phyloP scores from a whole-genome alignment of 352 stramenopile species.

The Thraustotheca clavata region DNA sequence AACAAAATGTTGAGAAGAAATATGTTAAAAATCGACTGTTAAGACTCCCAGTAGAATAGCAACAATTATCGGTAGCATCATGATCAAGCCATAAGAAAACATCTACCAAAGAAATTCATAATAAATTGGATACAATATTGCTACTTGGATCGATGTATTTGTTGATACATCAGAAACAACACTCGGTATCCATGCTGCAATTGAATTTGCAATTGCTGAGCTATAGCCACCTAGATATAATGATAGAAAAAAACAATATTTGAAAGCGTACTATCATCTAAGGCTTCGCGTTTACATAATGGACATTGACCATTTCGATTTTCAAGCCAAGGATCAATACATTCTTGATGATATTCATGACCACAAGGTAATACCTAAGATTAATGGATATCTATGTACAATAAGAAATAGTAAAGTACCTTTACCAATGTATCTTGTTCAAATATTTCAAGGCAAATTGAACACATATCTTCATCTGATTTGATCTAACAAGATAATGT shows the following conservation, averaged over 20 bases:
- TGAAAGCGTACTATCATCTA: neutral
- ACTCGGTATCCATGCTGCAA: neutral
- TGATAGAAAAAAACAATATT: no score
- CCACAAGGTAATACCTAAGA: slow-evolving; percentile 3
- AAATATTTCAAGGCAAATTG: slow-evolving; percentile 17
- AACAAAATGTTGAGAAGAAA: neutral
- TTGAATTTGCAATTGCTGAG: no score
- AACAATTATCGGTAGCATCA: neutral
- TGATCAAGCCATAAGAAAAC: neutral
- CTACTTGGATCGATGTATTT: neutral
- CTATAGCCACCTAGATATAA: no score
- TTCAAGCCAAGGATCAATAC: slow-evolving; percentile 19
- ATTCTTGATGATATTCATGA: slow-evolving; percentile 16
- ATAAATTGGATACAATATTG: neutral
- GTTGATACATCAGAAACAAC: neutral
- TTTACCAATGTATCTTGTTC: slow-evolving; percentile 1
- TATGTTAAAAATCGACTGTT: neutral
- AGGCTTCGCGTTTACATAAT: slow-evolving; percentile 14
- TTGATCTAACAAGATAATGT: neutral
- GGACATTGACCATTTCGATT: slow-evolving; percentile 13
- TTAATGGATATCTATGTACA: no score
- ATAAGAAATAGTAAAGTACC: neutral
- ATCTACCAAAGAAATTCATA: neutral
- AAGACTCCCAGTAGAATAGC: neutral
- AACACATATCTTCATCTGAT: slow-evolving; percentile 16